A percentile compares a stretch with the other conserved stretches of the same genome.
Evolutionary conservation across 805 yeast species (phyloP).

Genomic region (Saturnispora besseyi): DNA sequence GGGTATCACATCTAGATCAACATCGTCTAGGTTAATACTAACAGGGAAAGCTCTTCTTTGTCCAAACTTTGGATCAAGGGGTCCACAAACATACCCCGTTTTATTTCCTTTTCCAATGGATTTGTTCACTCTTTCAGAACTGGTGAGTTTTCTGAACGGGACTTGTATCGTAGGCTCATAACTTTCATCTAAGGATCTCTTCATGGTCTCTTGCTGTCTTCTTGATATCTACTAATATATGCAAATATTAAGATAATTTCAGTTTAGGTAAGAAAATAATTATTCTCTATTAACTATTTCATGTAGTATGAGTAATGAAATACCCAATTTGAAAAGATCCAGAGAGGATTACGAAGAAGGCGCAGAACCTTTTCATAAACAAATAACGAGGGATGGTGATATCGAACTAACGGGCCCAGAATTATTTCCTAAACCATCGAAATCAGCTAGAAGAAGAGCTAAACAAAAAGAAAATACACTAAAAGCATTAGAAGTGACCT

Average conservation of each 20-base stretch:
- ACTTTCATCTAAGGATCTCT: neutral
- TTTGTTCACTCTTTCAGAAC: neutral
- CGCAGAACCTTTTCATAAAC: neutral
- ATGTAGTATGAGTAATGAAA: neutral
- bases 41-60: slow-evolving; percentile 31
- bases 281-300: neutral
- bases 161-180: neutral
- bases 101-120: neutral
- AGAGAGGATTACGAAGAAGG: slow-evolving; percentile 11
- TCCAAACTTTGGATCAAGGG: slow-evolving; percentile 30
- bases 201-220: neutral
- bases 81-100: slow-evolving; percentile 21
- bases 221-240: neutral
- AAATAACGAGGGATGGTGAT: neutral
- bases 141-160: neutral
- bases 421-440: neutral
- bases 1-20: slow-evolving; percentile 16
- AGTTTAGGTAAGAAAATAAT: neutral
- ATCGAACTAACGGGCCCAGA: neutral
- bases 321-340: slow-evolving; percentile 6
- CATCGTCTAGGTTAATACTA: slow-evolving; percentile 13
- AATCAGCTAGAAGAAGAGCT: neutral
- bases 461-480: neutral
- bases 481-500: slow-evolving; percentile 8
- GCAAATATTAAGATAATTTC: neutral